Evolutionary conservation across 2,329 filamentous ascomycete species (phyloP), one percentile per base, ranked within the genome.

Genomic region (Aspergillus hortae): DNA sequence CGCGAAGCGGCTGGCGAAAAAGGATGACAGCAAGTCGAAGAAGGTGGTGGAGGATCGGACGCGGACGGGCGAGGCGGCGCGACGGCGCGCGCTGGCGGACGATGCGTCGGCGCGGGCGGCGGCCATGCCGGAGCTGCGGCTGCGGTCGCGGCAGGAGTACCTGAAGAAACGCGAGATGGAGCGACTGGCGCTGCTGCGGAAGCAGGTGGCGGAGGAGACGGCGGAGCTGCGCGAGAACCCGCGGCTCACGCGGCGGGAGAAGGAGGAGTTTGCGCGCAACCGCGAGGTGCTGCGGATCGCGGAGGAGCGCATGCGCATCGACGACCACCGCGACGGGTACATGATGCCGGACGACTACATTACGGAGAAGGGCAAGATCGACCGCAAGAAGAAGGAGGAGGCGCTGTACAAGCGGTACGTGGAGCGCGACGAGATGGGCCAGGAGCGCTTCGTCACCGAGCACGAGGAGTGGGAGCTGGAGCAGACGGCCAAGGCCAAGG

Each of bases 381-480:
- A 95, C 67, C 81, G 81, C 61, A 91, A 88, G 68, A 88, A 89
- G 67, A 97, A 97, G 68, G 84, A 94, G 57, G 89, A 95, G 21
- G 90, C 89, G 0, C 79, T 99, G 10, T 96, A 95, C 73, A 92
- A 90, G 68, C 84, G 92, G 46, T 92, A 96, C 61, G 86, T 96
- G 3, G 92, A 96, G 56, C 82, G 83, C 54, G 91, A 95, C 61
- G 89, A 95, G 62, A 87, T 87, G 61, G 92, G 92, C 4, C 86
- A 94, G 58, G 92, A 96, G 68, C 87, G 87, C 62, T 95, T 90
- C 61, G 84, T 96, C 52, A 96, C 91, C 0, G 94, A 99, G 68
- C 89, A 96, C 57, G 92, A 99, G 56, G 89, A 96, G 65, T 99
- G 92, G 92, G 94, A 99, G 68, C 78, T 84, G 52, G 92, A 97